These are phyloP conservation scores for Ganoderma meredithae DNA, from an alignment of 1,284 basidiomycete species.

Conservation along the genomic window DNA sequence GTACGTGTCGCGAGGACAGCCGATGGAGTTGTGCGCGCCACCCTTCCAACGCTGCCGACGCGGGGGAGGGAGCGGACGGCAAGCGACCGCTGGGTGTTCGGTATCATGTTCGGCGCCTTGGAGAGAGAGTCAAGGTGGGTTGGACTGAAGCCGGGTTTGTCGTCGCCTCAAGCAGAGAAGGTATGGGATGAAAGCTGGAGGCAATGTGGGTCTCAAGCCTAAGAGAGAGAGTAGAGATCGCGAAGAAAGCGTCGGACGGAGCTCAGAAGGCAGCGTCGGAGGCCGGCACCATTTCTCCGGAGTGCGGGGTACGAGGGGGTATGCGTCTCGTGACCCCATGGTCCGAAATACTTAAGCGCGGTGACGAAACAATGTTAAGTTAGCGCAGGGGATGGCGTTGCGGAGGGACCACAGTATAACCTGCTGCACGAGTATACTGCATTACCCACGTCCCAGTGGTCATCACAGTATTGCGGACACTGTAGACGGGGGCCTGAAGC, in stretches of 20 bases:
- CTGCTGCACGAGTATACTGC: no score
- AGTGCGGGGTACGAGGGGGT: not conserved
- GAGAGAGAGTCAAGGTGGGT: not conserved
- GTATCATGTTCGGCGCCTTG: slow-evolving; percentile 20
- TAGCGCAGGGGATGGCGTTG: no score
- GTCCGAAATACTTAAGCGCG: not conserved
- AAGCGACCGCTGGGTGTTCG: slow-evolving; percentile 27
- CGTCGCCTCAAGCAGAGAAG: not conserved
- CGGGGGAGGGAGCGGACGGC: slow-evolving; percentile 27
- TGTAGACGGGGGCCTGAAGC: no score
- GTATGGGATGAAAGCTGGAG: not conserved
- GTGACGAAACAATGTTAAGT: no score
- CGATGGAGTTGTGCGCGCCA: slow-evolving; percentile 1
- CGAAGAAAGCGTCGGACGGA: not conserved
- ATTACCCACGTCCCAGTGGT: no score
- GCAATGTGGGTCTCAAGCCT: not conserved
- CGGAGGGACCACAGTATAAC: no score
- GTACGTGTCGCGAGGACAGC: slow-evolving; percentile 2
- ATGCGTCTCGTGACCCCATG: not conserved
- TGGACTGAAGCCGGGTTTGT: not conserved
- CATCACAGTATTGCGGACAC: no score
- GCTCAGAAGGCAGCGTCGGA: not conserved
- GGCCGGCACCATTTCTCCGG: not conserved
- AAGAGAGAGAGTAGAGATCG: not conserved
- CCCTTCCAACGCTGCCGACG: slow-evolving; percentile 6